A percentile compares a stretch with the other conserved stretches of the same genome.
Conservation (phyloP, 2,329 filamentous ascomycete species). For the Fusarium sp. region DNA sequence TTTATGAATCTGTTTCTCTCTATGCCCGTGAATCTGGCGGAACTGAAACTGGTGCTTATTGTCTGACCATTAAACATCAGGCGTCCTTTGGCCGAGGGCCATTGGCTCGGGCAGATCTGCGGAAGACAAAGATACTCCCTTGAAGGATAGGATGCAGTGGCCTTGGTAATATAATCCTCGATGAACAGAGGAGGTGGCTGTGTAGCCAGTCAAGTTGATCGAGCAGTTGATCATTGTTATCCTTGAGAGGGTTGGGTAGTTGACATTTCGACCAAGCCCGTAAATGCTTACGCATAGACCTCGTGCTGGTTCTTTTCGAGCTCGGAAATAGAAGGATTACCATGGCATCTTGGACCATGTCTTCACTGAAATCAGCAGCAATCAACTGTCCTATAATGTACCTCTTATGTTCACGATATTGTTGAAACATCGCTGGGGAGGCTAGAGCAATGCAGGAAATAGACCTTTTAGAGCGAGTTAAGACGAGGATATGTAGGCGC, state of each 20-base stretch:
- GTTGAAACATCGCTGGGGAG: neutral
- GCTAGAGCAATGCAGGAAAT: neutral
- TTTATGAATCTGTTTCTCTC: neutral
- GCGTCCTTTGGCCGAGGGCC: neutral
- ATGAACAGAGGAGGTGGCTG: neutral
- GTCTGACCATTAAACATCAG: neutral
- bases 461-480: neutral
- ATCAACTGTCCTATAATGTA: neutral
- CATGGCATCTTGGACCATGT: neutral
- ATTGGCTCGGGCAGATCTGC: accelerated
- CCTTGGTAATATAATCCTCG: neutral
- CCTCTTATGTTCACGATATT: neutral
- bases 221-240: neutral
- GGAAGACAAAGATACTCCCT: neutral
- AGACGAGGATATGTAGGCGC: neutral
- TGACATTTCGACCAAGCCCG: neutral
- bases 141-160: neutral
- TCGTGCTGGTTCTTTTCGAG: too few species aligned
- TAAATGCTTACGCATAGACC: neutral
- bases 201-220: neutral
- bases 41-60: neutral
- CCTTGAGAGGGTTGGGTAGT: neutral
- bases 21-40: neutral
- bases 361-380: neutral
- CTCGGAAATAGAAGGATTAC: neutral